phyloP scores from a whole-genome alignment of 345 rosid genomes.

The Moricandia arvensis region DNA sequence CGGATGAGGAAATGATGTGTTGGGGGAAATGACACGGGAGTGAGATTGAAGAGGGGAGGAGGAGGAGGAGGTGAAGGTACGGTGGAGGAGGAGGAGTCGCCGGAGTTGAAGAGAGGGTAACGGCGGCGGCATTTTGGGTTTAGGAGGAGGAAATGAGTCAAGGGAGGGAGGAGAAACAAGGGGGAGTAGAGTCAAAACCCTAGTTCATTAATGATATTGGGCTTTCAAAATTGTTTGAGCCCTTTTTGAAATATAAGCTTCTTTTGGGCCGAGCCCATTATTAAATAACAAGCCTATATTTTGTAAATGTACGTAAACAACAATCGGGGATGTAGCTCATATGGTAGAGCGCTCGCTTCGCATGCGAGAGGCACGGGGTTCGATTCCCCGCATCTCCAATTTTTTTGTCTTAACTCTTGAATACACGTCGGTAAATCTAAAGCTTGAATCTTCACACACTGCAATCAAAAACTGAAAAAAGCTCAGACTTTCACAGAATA shows the following conservation, averaged over 20 bases:
- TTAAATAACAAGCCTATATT: too few species aligned
- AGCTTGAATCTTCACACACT: not conserved
- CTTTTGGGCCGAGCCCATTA: too few species aligned
- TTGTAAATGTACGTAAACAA: not conserved
- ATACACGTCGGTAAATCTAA: not conserved
- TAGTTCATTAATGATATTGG: slow-evolving; percentile 5
- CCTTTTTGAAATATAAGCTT: not conserved
- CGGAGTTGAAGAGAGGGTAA: slow-evolving; percentile 56
- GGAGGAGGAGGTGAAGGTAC: slow-evolving; percentile 19
- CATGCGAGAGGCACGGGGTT: slow-evolving; percentile 99
- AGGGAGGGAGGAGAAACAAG: not conserved
- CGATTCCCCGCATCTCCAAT: slow-evolving; percentile 97
- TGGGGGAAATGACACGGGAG: slow-evolving; percentile 3
- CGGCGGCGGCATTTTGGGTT: slow-evolving; percentile 54
- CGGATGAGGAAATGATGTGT: slow-evolving; percentile 20
- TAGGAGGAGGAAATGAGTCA: not conserved
- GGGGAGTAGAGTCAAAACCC: slow-evolving; percentile 18
- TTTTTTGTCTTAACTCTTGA: not conserved
- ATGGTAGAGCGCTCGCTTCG: slow-evolving; percentile 97
- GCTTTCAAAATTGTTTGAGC: not conserved
- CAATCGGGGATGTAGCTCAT: slow-evolving; percentile 40
- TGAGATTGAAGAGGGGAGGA: slow-evolving; percentile 20
- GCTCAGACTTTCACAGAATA: not conserved
- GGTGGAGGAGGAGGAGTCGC: slow-evolving; percentile 43
- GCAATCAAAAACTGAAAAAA: not conserved